Evolutionary conservation across 371 early-diverging fungal species (phyloP), one percentile per base, ranked within the genome.

Genomic region (Saksenaea vasiformis): DNA sequence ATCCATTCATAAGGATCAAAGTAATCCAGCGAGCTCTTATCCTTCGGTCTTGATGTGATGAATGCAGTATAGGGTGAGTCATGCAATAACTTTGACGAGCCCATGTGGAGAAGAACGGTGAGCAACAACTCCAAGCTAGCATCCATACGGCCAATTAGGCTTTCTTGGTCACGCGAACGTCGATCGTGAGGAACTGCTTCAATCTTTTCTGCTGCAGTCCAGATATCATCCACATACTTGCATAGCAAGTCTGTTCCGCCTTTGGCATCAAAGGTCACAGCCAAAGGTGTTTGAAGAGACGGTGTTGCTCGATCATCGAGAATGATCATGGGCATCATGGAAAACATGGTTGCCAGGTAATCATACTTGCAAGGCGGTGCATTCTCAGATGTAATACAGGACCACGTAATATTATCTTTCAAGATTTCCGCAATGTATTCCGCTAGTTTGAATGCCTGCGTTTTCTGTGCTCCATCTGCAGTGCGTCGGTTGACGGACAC

Each of bases 1-100:
- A 92, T 69, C 79, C 87, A 91, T 56, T 85, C 87, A 62, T 85
- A 72, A 3, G 91, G 85, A 62, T 91, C 90, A 73, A 92, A 92
- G 51, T 77, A 85, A 38, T 88, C 87, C 0, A 73, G 66, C 5
- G 76, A 64, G 15, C 74, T 72, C 58, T 75, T 83, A 68, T 90
- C 89, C 54, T 82, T 87, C 31, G 87, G 87, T 55, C 76, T 83
- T 24, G 83, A 70, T 0, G 71, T 76, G 31, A 89, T 58, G 0
- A 68, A 41, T 11, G 77, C 66, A 0, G 91, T 90, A 57, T 85
- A 85, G 2, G 92, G 82, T 5, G 92, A 91, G 35, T 92, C 91
- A 36, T 82, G 83, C n/a, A 92, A 58, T 28, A 88, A 62, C 56
- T 89, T 88, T 17, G 82, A 70, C 5, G 90, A 87, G 5, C 84